Base-by-base conservation (phyloP, 371 early-diverging fungal species). In the Zopfochytrium polystomum region DNA sequence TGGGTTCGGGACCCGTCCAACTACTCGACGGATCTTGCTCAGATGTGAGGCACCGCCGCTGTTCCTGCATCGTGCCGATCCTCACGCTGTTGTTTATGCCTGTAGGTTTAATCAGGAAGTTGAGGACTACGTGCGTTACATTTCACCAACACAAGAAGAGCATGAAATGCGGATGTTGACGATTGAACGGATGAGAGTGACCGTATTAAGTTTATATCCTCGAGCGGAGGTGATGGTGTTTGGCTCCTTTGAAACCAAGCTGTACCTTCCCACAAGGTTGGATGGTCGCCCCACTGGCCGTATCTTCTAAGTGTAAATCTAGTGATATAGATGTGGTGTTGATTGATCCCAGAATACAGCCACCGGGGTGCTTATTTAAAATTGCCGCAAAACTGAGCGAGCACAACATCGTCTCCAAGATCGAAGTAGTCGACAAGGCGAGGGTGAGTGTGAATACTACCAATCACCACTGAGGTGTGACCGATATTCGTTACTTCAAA, bases 301-400 rank as follows among this genome's bases (percentile, higher is more conserved):
- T 54, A 31, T 26, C 6, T 52, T 42, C 46, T 34, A 45, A 38
- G 44, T 20, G 22, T 42, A 6, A n/a, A 30, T 27, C 29, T 20
- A 71, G 92, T 68, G 93, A 94, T 70, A 78, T 94, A 33, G 95
- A 94, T 74, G 50, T 90, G 27, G 86, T 87, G 0, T 73, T 92
- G 1, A 59, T 80, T 52, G 67, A 60, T 2, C 29, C 52, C 0
- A 5, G 30, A 9, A 22, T 60, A 1, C 20, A 23, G 5, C 13
- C 65, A 20, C 63, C 67, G 20, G 32, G 33, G n/a, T 62, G 60
- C 47, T 51, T 68, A 3, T 52, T 62, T 32, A 34, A 48, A 22
- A 52, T 73, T 3, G 35, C 49, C 20, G 47, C 64, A 22, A 63
- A 29, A 5, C 46, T 77, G 3, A 18, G 58, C n/a, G 49, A 55